Evolutionary conservation across 371 early-diverging fungal genomes (phyloP), one percentile per base, ranked within the genome.

Genomic region (Apophysomyces variabilis): DNA sequence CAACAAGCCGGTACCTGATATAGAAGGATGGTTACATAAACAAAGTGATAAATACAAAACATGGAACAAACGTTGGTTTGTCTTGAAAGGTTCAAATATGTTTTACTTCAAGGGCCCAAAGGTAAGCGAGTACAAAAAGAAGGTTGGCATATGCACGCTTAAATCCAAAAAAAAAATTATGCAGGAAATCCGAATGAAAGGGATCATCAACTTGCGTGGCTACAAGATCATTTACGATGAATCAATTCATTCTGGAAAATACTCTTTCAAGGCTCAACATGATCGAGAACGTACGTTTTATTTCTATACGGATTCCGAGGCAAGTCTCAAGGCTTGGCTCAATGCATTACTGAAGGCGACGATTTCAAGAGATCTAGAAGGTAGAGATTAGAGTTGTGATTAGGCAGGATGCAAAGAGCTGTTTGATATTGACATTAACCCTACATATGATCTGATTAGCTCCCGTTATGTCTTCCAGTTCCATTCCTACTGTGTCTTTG

Each of bases 321-420:
- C 71, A 2, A 70, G 65, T 32, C 82, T 86, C 77, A 84, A 78
- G 61, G 84, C 70, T 0, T 92, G 90, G 90, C 72, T 90, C 57
- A 88, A 86, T 57, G 85, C 87, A 1, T 56, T 92, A 63, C 88
- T 89, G 84, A 92, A 92, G 73, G 87, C 88, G 7, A 89, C 90
- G 5, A 92, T 92, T 65, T 78, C 83, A 12, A 76, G 89, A 11
- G 85, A 89, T 66, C 71, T 71, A 50, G 68, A 63, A 60, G 80
- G 85, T 85, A 80, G 66, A 45, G 41, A 43, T 45, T 44, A 43
- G 39, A 44, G 85, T 85, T 78, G 68, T 43, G 39, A 43, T 54
- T 44, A 43, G 39, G 45, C 58, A 58, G 16, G 44, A 56, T 14
- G 38, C 32, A 57, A 57, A 11, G 12, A 16, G 14, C 1, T 38